phyloP scores from a whole-genome alignment of 208 protist species.

The Trypanosoma caninum region DNA sequence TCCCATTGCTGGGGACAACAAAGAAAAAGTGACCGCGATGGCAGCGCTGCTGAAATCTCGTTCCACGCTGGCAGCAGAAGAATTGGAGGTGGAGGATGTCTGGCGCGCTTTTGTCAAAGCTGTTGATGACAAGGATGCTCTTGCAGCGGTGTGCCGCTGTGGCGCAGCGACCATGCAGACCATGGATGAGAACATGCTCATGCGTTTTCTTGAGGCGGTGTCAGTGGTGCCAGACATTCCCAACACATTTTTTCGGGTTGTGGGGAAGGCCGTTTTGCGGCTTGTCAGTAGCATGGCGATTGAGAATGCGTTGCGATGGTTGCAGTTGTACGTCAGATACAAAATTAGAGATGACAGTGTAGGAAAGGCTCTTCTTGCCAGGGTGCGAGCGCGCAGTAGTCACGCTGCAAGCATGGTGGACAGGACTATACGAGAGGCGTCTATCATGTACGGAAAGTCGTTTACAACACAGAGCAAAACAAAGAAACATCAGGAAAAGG shows the following conservation, averaged over 20 bases:
- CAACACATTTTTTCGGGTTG: conserved; percentile 53
- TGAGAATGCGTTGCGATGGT: conserved; percentile 55
- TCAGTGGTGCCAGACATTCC: conserved; percentile 28
- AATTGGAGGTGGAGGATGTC: conserved; percentile 46
- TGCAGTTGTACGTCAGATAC: conserved; percentile 53
- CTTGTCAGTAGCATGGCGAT: conserved; percentile 31
- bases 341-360: conserved; percentile 66
- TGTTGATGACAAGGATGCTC: conserved; percentile 14
- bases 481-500: conserved; percentile 21
- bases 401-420: conserved; percentile 5
- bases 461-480: conserved; percentile 12
- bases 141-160: conserved; percentile 41
- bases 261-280: conserved; percentile 43
- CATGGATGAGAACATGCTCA: conserved; percentile 48
- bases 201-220: conserved; percentile 48
- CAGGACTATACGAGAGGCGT: conserved; percentile 17
- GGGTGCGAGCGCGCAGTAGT: conserved; percentile 21
- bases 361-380: conserved; percentile 37
- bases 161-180: conserved; percentile 23
- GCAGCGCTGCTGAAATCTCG: conserved; percentile 6
- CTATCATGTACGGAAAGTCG: conserved; percentile 21
- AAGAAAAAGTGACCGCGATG: background rate
- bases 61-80: conserved; percentile 7
- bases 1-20: conserved; percentile 5
- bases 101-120: conserved; percentile 41